These are phyloP conservation scores for Apiospora saccharicola DNA, from an alignment of 2,329 filamentous ascomycete species.

Conservation along the genomic window DNA sequence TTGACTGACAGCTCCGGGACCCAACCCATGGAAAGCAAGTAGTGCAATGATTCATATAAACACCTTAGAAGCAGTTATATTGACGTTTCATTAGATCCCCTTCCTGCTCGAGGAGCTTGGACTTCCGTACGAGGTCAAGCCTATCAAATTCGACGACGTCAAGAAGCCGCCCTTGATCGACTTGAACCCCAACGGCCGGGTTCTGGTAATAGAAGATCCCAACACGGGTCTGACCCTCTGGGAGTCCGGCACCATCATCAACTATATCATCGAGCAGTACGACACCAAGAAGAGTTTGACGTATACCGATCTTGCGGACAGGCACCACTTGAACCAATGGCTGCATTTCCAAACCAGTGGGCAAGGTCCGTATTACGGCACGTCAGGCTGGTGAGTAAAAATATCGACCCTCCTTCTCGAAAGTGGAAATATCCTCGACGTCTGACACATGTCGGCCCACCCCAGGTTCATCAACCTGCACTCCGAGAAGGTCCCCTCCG, in stretches of 20 bases:
- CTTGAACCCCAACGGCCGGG: slow-evolving; percentile 27
- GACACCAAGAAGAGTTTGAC: slow-evolving; percentile 39
- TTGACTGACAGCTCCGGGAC: not conserved
- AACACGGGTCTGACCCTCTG: slow-evolving; percentile 27
- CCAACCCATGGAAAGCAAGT: not conserved
- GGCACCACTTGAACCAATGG: slow-evolving; percentile 42
- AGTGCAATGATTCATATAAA: too few species aligned
- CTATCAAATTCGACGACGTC: slow-evolving; percentile 30
- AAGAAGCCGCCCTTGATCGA: slow-evolving; percentile 42
- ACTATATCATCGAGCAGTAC: slow-evolving; percentile 35
- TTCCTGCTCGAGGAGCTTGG: not conserved
- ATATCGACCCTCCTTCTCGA: too few species aligned
- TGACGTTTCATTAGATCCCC: not conserved
- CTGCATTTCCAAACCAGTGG: slow-evolving; percentile 53
- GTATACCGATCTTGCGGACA: not conserved
- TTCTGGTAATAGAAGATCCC: slow-evolving; percentile 24
- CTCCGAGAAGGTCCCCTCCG: not conserved
- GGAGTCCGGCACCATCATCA: slow-evolving; percentile 26
- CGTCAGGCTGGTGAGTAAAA: not conserved
- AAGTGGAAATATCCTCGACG: too few species aligned
- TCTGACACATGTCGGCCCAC: not conserved
- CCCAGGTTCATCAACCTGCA: not conserved
- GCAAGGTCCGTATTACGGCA: slow-evolving; percentile 57
- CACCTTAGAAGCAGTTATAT: too few species aligned
- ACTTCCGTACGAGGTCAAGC: not conserved